A percentile compares a stretch with the other conserved stretches of the same genome.
These are phyloP conservation scores for Paraphaeosphaeria sporulosa DNA, from an alignment of 2,329 filamentous ascomycete species.

Conservation along the genomic window DNA sequence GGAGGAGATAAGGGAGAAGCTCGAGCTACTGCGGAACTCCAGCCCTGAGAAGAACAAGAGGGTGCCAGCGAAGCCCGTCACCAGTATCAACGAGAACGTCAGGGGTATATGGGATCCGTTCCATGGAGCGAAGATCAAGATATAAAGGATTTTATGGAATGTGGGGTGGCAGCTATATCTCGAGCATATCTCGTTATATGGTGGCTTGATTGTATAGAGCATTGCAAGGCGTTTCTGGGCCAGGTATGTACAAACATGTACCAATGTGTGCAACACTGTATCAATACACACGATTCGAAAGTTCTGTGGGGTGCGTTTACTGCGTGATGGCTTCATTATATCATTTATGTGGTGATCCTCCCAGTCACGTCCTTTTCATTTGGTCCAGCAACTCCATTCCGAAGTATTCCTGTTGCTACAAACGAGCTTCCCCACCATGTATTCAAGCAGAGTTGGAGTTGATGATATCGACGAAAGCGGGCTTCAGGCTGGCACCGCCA, in stretches of 20 bases:
- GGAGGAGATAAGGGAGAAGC: conserved; percentile 82
- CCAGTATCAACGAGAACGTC: conserved; percentile 69
- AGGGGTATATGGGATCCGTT: conserved; percentile 71
- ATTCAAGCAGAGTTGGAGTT: conserved; percentile 61
- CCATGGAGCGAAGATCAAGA: conserved; percentile 59
- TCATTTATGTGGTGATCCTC: conserved; percentile 1
- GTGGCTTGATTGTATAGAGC: conserved; percentile 9
- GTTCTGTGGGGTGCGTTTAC: not conserved
- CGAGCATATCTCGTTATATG: not conserved
- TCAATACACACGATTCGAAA: conserved; percentile 13
- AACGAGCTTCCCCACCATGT: conserved; percentile 42
- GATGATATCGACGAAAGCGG: conserved; percentile 81
- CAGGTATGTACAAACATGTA: conserved; percentile 31
- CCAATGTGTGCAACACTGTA: conserved; percentile 32
- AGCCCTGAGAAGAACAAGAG: conserved; percentile 76
- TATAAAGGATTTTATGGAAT: conserved; percentile 23
- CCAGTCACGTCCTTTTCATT: conserved; percentile 2
- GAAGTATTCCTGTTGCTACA: conserved; percentile 38
- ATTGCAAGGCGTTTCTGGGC: conserved; percentile 29
- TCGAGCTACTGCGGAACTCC: conserved; percentile 73
- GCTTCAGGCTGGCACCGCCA: conserved; percentile 95
- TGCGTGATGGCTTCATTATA: conserved; percentile 4
- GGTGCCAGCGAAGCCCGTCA: conserved; percentile 63
- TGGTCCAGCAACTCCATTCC: not conserved
- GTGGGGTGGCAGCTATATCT: not conserved